phyloP scores from a whole-genome alignment of 352 stramenopile species.

The Phytophthora boehmeriae region DNA sequence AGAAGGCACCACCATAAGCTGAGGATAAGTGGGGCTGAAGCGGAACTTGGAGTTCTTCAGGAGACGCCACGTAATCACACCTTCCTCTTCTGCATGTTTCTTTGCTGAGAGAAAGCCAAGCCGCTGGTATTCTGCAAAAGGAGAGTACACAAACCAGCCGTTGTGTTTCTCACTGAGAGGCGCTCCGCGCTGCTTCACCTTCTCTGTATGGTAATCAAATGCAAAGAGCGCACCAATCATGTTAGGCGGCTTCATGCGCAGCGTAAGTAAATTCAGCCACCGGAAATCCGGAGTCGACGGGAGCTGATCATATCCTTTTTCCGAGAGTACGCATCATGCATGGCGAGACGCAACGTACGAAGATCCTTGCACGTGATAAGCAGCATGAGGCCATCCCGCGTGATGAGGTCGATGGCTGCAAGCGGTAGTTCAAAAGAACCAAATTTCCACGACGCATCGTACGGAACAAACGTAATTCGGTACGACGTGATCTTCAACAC shows the following conservation, averaged over 20 bases:
- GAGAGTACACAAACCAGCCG: slow-evolving; percentile 85
- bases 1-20: slow-evolving; percentile 94
- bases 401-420: slow-evolving; percentile 79
- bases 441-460: slow-evolving; percentile 86
- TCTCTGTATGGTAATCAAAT: slow-evolving; percentile 83
- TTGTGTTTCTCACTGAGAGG: slow-evolving; percentile 63
- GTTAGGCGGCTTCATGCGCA: slow-evolving; percentile 82
- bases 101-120: slow-evolving; percentile 73
- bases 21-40: slow-evolving; percentile 95
- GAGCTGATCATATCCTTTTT: slow-evolving; percentile 86
- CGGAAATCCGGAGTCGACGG: slow-evolving; percentile 77
- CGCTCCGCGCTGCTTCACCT: slow-evolving; percentile 45
- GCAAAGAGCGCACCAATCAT: slow-evolving; percentile 78
- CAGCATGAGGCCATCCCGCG: slow-evolving; percentile 81
- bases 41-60: slow-evolving; percentile 92
- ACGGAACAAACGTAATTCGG: slow-evolving; percentile 83
- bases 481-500: slow-evolving; percentile 87
- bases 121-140: slow-evolving; percentile 82
- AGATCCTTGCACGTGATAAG: slow-evolving; percentile 84
- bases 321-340: slow-evolving; percentile 86
- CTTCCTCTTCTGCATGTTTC: slow-evolving; percentile 37
- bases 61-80: slow-evolving; percentile 77
- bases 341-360: slow-evolving; percentile 77
- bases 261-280: slow-evolving; percentile 80
- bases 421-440: slow-evolving; percentile 85